Percentiles rank a stretch among this genome's conserved stretches.
These are phyloP conservation scores for Aspergillus coremiiformis DNA, from an alignment of 495 filamentous ascomycete genomes.

Conservation along the genomic window DNA sequence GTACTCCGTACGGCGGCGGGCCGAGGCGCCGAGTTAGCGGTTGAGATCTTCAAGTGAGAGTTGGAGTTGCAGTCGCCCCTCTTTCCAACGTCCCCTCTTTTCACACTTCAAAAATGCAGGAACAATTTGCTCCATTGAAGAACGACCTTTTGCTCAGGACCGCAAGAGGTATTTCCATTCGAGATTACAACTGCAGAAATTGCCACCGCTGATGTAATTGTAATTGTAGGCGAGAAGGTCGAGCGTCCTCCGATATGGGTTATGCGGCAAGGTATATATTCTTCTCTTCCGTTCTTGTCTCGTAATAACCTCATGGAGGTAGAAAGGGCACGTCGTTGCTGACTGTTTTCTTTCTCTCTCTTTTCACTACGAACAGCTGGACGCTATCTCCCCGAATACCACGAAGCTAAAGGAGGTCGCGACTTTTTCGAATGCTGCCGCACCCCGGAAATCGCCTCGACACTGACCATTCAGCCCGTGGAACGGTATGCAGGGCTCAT, in stretches of 20 bases:
- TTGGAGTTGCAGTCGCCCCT: constrained; percentile 9
- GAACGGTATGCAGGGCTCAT: constrained; percentile 84
- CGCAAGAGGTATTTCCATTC: constrained; percentile 60
- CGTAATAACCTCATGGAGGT: not conserved
- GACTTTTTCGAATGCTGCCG: constrained; percentile 99
- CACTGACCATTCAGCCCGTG: constrained; percentile 86
- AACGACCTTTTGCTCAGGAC: constrained; percentile 88
- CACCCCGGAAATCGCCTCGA: constrained; percentile 82
- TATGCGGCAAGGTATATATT: constrained; percentile 84
- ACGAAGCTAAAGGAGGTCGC: constrained; percentile 75
- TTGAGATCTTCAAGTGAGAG: not conserved
- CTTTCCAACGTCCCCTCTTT: constrained; percentile 17
- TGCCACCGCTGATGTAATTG: constrained; percentile 22
- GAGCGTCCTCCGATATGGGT: constrained; percentile 95
- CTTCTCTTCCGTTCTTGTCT: constrained; percentile 1
- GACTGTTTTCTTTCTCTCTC: not conserved
- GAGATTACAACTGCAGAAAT: not conserved
- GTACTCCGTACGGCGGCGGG: not conserved
- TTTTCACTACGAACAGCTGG: constrained; percentile 53
- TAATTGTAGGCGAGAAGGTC: constrained; percentile 68
- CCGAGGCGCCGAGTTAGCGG: not conserved
- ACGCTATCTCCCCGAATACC: constrained; percentile 96
- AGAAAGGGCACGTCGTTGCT: constrained; percentile 2
- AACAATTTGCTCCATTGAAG: constrained; percentile 68
- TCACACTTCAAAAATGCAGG: constrained; percentile 53